Base-by-base conservation (phyloP, 805 yeast genomes). In the Tetrapisispora arboricola region DNA sequence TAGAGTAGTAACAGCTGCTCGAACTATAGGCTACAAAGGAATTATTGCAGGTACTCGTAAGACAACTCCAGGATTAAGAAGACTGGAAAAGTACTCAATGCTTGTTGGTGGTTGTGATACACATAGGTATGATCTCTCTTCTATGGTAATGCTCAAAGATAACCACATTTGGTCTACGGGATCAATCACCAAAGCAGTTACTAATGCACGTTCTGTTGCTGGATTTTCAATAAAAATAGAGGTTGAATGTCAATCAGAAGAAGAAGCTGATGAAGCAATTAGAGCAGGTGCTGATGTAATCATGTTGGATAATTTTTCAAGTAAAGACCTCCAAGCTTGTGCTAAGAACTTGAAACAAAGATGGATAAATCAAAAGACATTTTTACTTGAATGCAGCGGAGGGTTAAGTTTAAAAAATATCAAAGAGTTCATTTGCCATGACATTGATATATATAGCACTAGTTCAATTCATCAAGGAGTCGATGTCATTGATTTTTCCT, bases 111-210 rank as follows among this genome's bases (percentile, higher is more conserved):
- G 96, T 3, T 83, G 85, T 42, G 97, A 88, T 57, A 73, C 92
- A 41, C 97, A 88, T 61, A 71, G 97, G 48, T 85, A 85, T 57
- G 96, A 90, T 58, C 73, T 88, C 42, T 80, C 92, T 34, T 75
- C 92, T 2, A 88, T 88, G 97, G 88, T 90, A 2, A 88, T 90
- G 97, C 72, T 88, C 51, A 88, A 88, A 61, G 97, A 88, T 57
- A 88, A 88, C 60, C 97, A 90, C 57, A 73, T 88, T 31, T 84
- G 92, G 78, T 79, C 95, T 4, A 84, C 94, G 2, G 96, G 96
- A 0, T 85, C 95, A 22, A 90, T 88, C 46, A 83, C 94, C 3
- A 66, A 72, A 36, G 96, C 97, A 1, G 90, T 90, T 7, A 51
- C 64, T 26, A 71, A 72, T 44, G 96, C 97, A 1, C 72, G 85